Base-by-base conservation (phyloP, 1,284 basidiomycete species). In the Trichosporon inkin region DNA sequence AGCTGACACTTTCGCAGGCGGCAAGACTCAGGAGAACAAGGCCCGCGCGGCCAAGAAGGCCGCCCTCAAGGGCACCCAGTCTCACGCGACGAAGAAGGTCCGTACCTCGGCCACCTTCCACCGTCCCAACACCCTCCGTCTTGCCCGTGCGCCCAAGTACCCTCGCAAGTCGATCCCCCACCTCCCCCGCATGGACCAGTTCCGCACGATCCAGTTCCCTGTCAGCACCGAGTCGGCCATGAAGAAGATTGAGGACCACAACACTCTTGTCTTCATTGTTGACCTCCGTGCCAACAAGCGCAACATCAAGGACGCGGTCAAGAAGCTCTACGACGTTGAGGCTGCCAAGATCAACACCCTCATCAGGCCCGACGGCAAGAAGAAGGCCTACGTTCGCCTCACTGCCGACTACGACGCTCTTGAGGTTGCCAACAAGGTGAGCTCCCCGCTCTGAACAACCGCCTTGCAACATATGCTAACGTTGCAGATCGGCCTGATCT, bases 171-270 rank as follows among this genome's bases (percentile, higher is more conserved):
- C 88, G 61, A 84, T 98, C 69, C 88, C 88, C 60, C 94, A 97
- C 85, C 87, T 86, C n/a, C 92, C 93, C 41, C 84, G 95, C 71
- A 93, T 98, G 90, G 96, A 99, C 78, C 90, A 95, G 78, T 95
- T 88, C 85, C 85, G 92, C 81, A 94, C 90, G 56, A 92, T 98
- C 77, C 86, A 94, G 64, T 89, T 81, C 80, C 83, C 83, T 37
- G 75, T 84, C 67, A 82, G 82, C 80, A 84, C 83, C 63, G 83
- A 83, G 78, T 78, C 75, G 38, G 81, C 82, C 67, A 82, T 83
- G 81, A 82, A 83, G 85, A 97, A 99, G 87, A 98, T 99, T 69
- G 95, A 99, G 84, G 95, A 98, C 81, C 88, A 97, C 84, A 99
- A 99, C 84, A 98, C 95, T 47, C 86, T 99, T 62, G 94, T 98